These are phyloP conservation scores for Phytophthora chlamydospora DNA, from an alignment of 352 stramenopile species.

Conservation along the genomic window DNA sequence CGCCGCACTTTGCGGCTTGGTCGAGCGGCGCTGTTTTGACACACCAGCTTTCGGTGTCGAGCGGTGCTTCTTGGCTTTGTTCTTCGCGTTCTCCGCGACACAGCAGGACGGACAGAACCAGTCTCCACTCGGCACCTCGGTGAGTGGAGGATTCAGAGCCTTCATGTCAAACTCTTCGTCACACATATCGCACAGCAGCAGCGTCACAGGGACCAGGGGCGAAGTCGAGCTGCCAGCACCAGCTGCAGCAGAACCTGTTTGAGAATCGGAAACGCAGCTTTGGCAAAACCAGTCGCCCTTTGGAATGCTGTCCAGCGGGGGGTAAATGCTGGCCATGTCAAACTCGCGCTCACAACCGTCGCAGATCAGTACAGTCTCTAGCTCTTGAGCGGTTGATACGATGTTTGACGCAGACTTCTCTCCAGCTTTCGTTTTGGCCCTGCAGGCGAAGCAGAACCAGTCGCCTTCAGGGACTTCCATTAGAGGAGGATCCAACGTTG, in stretches of 20 bases:
- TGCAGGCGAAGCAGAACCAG: slow-evolving; percentile 39
- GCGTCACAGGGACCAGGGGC: slow-evolving; percentile 32
- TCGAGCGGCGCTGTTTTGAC: slow-evolving; percentile 10
- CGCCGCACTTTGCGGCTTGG: background rate
- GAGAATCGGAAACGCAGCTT: slow-evolving; percentile 17
- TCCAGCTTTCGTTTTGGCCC: background rate
- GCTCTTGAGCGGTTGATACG: slow-evolving; percentile 5
- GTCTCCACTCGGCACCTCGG: slow-evolving; percentile 51
- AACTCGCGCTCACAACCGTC: slow-evolving; percentile 75
- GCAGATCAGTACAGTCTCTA: slow-evolving; percentile 60
- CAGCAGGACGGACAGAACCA: slow-evolving; percentile 43
- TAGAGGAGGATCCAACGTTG: slow-evolving; percentile 53
- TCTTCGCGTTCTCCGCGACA: slow-evolving; percentile 5
- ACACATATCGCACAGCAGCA: slow-evolving; percentile 78
- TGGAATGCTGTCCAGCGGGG: slow-evolving; percentile 45
- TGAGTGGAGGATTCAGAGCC: slow-evolving; percentile 53
- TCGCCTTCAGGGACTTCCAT: slow-evolving; percentile 49
- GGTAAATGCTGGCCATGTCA: slow-evolving; percentile 50
- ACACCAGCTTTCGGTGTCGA: slow-evolving; percentile 7
- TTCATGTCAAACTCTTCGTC: slow-evolving; percentile 72
- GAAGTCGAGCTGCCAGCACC: background rate
- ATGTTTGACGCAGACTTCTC: background rate
- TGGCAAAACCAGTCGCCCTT: slow-evolving; percentile 56
- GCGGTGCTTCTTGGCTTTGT: slow-evolving; percentile 3
- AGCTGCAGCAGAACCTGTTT: background rate